Evolutionary conservation across 176 grass and related monocot species (phyloP), one percentile per base, ranked within the genome.

Genomic region (Oropetium thomaeum): DNA sequence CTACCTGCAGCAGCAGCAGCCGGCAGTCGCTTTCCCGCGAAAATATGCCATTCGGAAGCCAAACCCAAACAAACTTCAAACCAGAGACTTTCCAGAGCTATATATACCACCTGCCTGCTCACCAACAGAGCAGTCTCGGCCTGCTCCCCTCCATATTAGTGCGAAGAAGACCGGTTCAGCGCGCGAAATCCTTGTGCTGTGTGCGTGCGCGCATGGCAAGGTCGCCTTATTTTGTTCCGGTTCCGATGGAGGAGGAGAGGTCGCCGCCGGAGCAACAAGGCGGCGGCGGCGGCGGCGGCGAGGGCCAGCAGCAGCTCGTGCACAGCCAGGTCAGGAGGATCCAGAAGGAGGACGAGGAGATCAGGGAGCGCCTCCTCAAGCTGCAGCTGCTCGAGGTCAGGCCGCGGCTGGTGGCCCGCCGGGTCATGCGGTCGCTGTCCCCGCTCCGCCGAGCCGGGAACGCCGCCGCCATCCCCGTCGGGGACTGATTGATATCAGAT

Each of bases 261-360:
- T 1, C n/a, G n/a, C n/a, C n/a, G n/a, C n/a, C n/a, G n/a, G n/a
- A n/a, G n/a, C n/a, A n/a, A n/a, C n/a, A n/a, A n/a, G n/a, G n/a
- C n/a, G n/a, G n/a, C n/a, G n/a, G n/a, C n/a, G n/a, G n/a, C n/a
- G n/a, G n/a, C n/a, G n/a, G n/a, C n/a, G n/a, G n/a, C 62, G 55
- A 16, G 63, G 33, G 5, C 13, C 11, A 67, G 53, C 51, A 52
- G 54, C 71, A 69, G 52, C 89, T 83, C 31, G 73, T 91, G 38
- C 92, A 96, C 84, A 91, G 86, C 79, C 92, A 91, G 77, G 86
- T 96, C 14, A 68, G 83, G 71, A 84, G 87, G 83, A 85, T 96
- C 65, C 91, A 96, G 85, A 42, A 69, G 87, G 92, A 95, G 74
- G 92, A 96, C 23, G 89, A 84, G 86, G 79, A 91, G 85, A 37